Evolutionary conservation across 2,329 filamentous ascomycete genomes (phyloP).

Genomic region (Trichoderma sp.): DNA sequence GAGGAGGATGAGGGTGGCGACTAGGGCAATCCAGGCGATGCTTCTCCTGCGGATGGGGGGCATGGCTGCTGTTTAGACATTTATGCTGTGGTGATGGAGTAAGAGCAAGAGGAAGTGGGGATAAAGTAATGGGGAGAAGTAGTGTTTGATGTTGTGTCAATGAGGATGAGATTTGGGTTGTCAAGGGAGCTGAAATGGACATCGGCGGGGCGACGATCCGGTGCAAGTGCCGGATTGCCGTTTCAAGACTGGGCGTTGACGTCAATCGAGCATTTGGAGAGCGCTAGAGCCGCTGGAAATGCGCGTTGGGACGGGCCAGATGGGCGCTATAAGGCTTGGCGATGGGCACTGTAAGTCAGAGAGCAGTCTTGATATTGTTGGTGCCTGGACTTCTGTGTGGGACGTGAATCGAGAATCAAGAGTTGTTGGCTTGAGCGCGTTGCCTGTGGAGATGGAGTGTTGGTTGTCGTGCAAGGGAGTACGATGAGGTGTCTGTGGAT

Average conservation of each 20-base stretch:
- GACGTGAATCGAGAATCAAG: background rate
- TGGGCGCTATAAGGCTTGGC: background rate
- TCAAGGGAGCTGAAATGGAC: background rate
- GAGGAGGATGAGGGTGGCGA: slow-evolving; percentile 13
- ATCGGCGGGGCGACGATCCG: background rate
- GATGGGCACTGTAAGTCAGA: background rate
- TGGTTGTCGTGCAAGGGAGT: background rate
- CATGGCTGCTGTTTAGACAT: background rate
- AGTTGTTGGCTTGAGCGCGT: background rate
- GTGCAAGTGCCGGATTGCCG: background rate
- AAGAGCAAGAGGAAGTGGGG: background rate
- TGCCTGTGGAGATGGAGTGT: background rate
- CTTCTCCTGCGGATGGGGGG: slow-evolving; percentile 14
- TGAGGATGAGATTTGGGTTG: background rate
- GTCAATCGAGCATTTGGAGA: background rate
- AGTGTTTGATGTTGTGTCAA: background rate
- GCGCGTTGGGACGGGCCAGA: background rate
- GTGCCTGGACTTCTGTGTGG: background rate
- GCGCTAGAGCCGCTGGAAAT: background rate
- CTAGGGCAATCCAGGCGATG: slow-evolving; percentile 23
- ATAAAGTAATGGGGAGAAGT: too few species aligned
- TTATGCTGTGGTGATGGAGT: background rate
- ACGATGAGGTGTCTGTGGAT: background rate
- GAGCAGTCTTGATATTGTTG: background rate
- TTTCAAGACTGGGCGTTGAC: background rate